Evolutionary conservation across 352 stramenopile species (phyloP).

Genomic region (Globisporangium polare): DNA sequence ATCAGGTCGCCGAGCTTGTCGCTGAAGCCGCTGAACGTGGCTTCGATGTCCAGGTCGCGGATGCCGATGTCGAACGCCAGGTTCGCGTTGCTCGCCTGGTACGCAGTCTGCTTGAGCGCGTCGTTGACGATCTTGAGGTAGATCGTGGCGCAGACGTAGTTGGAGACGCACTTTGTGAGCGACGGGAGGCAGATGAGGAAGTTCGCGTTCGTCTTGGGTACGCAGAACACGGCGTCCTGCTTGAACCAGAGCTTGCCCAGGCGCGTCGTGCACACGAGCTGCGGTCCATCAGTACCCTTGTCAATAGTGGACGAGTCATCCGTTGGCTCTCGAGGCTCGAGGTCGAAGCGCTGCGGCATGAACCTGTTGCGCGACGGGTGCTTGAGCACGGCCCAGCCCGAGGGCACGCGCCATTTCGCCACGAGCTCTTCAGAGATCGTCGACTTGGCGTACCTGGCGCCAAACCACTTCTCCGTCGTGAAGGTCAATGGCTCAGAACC

Average conservation of each 20-base stretch:
- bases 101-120: slow-evolving; percentile 57
- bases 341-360: slow-evolving; percentile 53
- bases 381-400: slow-evolving; percentile 6
- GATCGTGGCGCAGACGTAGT: slow-evolving; percentile 57
- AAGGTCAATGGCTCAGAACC: slow-evolving; percentile 2
- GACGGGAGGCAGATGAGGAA: slow-evolving; percentile 58
- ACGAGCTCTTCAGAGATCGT: slow-evolving; percentile 30
- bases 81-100: slow-evolving; percentile 59
- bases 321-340: slow-evolving; percentile 26
- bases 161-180: slow-evolving; percentile 33
- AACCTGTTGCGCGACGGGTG: slow-evolving; percentile 52
- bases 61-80: slow-evolving; percentile 52
- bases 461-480: slow-evolving; percentile 54
- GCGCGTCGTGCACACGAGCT: slow-evolving; percentile 28
- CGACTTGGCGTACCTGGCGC: slow-evolving; percentile 40
- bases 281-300: slow-evolving; percentile 16
- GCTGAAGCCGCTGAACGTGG: slow-evolving; percentile 67
- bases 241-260: slow-evolving; percentile 78
- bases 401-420: slow-evolving; percentile 18
- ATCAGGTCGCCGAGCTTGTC: slow-evolving; percentile 62
- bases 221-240: slow-evolving; percentile 51
- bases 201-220: slow-evolving; percentile 66
- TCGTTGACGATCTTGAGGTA: slow-evolving; percentile 66
- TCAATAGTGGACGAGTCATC: neutral
- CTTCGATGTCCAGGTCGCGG: slow-evolving; percentile 63